Conservation (phyloP, 2,329 filamentous ascomycete species). For the Emericellopsis atlantica region DNA sequence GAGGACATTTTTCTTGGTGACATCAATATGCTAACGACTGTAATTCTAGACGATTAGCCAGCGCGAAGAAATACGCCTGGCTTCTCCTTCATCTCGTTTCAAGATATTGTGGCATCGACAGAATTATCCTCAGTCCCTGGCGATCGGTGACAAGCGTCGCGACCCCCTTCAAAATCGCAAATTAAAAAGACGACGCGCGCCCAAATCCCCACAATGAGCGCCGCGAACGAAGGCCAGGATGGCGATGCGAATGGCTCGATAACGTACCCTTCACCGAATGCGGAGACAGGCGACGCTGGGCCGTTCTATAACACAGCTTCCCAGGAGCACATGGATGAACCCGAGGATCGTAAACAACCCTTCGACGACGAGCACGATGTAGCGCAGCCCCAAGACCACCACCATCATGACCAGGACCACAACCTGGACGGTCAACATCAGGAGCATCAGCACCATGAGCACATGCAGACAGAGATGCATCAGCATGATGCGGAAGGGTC, state of each 20-base stretch:
- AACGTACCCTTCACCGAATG: constrained; percentile 32
- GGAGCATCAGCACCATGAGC: constrained; percentile 8
- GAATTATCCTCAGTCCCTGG: no score
- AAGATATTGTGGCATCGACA: background rate
- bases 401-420: constrained; percentile 4
- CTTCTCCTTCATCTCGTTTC: background rate
- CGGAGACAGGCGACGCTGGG: constrained; percentile 27
- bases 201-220: constrained; percentile 13
- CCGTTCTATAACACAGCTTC: constrained; percentile 29
- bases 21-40: background rate
- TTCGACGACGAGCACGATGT: background rate
- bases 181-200: background rate
- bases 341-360: constrained; percentile 2
- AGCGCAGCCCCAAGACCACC: background rate
- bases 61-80: background rate
- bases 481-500: constrained; percentile 13
- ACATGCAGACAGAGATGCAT: constrained; percentile 15
- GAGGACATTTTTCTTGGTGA: no score
- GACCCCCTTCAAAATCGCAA: background rate
- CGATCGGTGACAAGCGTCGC: background rate
- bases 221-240: constrained; percentile 16
- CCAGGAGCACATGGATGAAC: constrained; percentile 16
- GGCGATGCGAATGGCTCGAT: constrained; percentile 22
- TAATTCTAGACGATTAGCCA: background rate
- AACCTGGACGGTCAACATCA: constrained; percentile 1